Percentiles rank a stretch among this genome's conserved stretches.
phyloP scores from a whole-genome alignment of 306 rosid genomes.

The Adenanthera pavonina region DNA sequence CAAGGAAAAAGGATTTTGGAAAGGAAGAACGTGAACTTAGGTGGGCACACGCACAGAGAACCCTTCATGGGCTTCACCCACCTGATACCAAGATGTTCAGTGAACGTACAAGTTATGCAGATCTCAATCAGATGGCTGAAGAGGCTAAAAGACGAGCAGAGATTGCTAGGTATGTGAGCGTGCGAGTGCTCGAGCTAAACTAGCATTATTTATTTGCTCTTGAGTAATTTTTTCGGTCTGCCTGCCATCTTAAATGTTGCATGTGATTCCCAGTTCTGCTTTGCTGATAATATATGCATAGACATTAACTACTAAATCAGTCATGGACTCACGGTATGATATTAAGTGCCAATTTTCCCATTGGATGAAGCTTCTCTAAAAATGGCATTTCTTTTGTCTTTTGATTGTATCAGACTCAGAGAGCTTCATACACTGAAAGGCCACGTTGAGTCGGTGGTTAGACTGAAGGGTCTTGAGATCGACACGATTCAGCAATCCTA shows the following conservation, averaged over 20 bases:
- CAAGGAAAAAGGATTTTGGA: slow-evolving; percentile 79
- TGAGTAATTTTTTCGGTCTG: no score
- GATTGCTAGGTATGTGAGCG: slow-evolving; percentile 67
- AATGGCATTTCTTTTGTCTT: not conserved
- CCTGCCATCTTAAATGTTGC: no score
- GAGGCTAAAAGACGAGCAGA: slow-evolving; percentile 87
- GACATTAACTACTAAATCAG: no score
- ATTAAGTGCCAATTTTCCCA: not conserved
- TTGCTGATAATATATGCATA: not conserved
- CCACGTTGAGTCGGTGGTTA: slow-evolving; percentile 81
- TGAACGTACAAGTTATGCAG: slow-evolving; percentile 56
- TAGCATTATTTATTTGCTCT: no score
- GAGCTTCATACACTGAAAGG: slow-evolving; percentile 75
- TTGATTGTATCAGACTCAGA: slow-evolving; percentile 59
- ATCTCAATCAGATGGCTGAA: slow-evolving; percentile 84
- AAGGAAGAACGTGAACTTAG: slow-evolving; percentile 83
- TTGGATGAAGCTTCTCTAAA: no score
- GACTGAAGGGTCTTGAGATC: slow-evolving; percentile 72
- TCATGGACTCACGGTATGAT: not conserved
- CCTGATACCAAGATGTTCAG: slow-evolving; percentile 68
- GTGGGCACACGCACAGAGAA: slow-evolving; percentile 88
- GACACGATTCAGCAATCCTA: slow-evolving; percentile 71
- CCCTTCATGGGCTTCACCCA: slow-evolving; percentile 88
- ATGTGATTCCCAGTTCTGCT: not conserved
- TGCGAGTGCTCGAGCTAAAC: not conserved